A percentile compares a stretch with the other conserved stretches of the same genome.
These are phyloP conservation scores for Mycena maculata DNA, from an alignment of 768 basidiomycete species.

Conservation along the genomic window DNA sequence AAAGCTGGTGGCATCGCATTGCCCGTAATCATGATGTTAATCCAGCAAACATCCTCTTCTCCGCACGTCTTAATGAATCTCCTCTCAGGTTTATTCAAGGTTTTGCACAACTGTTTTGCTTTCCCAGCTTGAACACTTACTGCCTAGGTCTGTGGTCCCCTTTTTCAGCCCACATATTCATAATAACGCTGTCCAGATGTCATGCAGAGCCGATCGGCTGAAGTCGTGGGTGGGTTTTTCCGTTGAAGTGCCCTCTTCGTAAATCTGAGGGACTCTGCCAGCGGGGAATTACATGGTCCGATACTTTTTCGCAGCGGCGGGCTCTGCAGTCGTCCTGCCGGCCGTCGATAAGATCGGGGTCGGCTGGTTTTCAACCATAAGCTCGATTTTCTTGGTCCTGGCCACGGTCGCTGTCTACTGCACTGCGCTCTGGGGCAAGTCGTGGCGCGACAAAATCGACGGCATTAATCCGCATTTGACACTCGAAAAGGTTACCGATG, in stretches of 20 bases:
- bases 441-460: conserved; percentile 31
- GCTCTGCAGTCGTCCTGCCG: conserved; percentile 30
- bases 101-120: conserved; percentile 32
- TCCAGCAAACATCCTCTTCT: neutral
- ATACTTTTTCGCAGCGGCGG: conserved; percentile 33
- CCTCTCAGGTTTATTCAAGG: conserved; percentile 33
- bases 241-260: neutral
- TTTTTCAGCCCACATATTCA: neutral
- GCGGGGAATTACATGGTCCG: conserved; percentile 33
- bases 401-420: conserved; percentile 12
- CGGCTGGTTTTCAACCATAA: conserved; percentile 35
- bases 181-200: conserved; percentile 18
- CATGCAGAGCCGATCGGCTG: conserved; percentile 35
- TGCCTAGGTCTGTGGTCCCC: conserved; percentile 24
- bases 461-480: neutral
- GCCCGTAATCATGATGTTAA: conserved; percentile 32
- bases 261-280: neutral
- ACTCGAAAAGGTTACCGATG: neutral
- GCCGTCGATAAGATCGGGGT: conserved; percentile 32
- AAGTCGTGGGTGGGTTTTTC: conserved; percentile 26
- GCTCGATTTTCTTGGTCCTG: conserved; percentile 23
- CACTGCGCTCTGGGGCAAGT: conserved; percentile 30
- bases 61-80: neutral
- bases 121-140: conserved; percentile 34
- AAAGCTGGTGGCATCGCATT: conserved; percentile 29